Evolutionary conservation across 768 basidiomycete genomes (phyloP).

Genomic region (Rhodotorula graminis): DNA sequence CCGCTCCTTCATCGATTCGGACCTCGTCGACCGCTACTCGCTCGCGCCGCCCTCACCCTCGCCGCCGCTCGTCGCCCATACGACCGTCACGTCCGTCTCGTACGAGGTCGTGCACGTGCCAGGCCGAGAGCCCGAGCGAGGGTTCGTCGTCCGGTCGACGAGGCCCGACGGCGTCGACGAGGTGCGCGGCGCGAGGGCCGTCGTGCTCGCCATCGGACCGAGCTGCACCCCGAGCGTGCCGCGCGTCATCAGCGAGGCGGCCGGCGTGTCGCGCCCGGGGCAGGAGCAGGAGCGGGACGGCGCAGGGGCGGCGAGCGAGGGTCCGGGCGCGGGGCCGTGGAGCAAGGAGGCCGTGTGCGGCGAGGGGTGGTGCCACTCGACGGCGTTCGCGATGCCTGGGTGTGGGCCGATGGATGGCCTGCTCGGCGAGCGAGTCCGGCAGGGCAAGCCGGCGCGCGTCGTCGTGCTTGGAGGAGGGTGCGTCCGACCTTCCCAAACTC

Average conservation of each 20-base stretch:
- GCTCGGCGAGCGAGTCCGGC: constrained; percentile 44
- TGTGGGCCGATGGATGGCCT: constrained; percentile 38
- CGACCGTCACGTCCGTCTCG: constrained; percentile 23
- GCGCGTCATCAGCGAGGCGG: constrained; percentile 1
- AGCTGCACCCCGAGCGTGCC: constrained; percentile 35
- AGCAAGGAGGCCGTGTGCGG: constrained; percentile 13
- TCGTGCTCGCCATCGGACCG: constrained; percentile 40
- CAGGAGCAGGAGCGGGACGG: too few relatives aligned
- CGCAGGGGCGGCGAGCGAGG: too few relatives aligned
- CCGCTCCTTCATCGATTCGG: constrained; percentile 27
- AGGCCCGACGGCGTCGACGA: constrained; percentile 9
- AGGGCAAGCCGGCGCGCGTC: constrained; percentile 35
- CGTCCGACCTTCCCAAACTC: background rate
- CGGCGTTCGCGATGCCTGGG: constrained; percentile 22
- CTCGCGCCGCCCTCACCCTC: constrained; percentile 3
- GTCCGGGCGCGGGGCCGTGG: background rate
- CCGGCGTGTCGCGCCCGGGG: background rate
- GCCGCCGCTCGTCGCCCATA: constrained; percentile 12
- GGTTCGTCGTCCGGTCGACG: constrained; percentile 12
- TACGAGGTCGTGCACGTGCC: constrained; percentile 19
- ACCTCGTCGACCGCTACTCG: constrained; percentile 38
- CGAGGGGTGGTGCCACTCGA: constrained; percentile 38
- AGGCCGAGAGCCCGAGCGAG: constrained; percentile 15
- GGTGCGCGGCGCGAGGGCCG: constrained; percentile 18
- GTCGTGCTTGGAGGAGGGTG: constrained; percentile 43